Evolutionary conservation across 768 basidiomycete species (phyloP).

Genomic region (Kwoniella newhampshirensis): DNA sequence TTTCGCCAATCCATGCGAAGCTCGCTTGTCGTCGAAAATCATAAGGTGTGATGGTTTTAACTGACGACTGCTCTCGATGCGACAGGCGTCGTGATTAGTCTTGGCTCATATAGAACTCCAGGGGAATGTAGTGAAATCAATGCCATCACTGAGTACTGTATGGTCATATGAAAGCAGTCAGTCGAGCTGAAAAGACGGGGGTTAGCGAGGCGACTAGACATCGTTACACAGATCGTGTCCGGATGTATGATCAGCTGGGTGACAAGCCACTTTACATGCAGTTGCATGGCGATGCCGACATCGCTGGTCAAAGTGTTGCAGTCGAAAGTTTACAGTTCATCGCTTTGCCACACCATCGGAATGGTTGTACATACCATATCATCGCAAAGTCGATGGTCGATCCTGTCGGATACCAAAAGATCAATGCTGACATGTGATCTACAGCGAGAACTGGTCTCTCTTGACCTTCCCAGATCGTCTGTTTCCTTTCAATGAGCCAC

Average conservation of each 20-base stretch:
- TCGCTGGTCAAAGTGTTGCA: slow-evolving; percentile 84
- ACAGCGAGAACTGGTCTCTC: slow-evolving; percentile 3
- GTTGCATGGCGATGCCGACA: slow-evolving; percentile 87
- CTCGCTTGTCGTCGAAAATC: slow-evolving; percentile 83
- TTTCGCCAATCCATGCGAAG: slow-evolving; percentile 65
- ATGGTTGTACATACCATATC: slow-evolving; percentile 83
- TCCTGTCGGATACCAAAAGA: slow-evolving; percentile 16
- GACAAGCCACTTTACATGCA: slow-evolving; percentile 83
- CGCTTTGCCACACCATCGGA: slow-evolving; percentile 85
- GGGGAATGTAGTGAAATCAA: slow-evolving; percentile 63
- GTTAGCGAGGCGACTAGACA: slow-evolving; percentile 87
- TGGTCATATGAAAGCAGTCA: slow-evolving; percentile 63
- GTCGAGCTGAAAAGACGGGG: slow-evolving; percentile 78
- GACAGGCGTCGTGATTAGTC: slow-evolving; percentile 84
- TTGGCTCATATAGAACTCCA: slow-evolving; percentile 70
- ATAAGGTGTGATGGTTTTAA: slow-evolving; percentile 57
- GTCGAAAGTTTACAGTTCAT: slow-evolving; percentile 86
- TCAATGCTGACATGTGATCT: slow-evolving; percentile 8
- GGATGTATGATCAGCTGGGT: slow-evolving; percentile 57
- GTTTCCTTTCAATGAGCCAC: no score
- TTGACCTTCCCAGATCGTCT: no score
- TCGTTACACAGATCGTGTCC: slow-evolving; percentile 67
- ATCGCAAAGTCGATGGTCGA: slow-evolving; percentile 74
- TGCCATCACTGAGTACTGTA: slow-evolving; percentile 63
- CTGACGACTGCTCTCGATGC: slow-evolving; percentile 54